Base-by-base conservation (phyloP, 2,329 filamentous ascomycete genomes). In the Fusarium nelsonii region DNA sequence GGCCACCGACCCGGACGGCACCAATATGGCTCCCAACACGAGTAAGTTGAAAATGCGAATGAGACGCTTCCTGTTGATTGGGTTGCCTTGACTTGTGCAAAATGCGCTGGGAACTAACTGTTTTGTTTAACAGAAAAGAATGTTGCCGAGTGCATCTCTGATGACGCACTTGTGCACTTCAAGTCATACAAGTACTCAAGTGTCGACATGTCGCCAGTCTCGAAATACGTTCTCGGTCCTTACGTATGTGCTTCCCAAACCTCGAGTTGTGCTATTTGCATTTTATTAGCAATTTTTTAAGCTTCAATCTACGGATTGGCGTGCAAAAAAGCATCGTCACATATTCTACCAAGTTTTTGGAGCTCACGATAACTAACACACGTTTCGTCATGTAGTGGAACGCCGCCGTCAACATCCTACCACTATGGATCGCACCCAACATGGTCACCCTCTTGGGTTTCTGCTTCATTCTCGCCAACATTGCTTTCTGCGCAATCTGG, bases 151-250 rank as follows among this genome's bases (percentile, higher is more conserved):
- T 91, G 91, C 80, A 84, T 98, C 73, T 97, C 94, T 30, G 93
- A 97, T 75, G 94, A 98, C 76, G 93, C 93, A 56, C 88, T 99
- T 73, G 85, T 92, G 64, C 94, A 97, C 79, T 90, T 99, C 74
- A 96, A 94, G 81, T 90, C 91, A 63, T 99, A 99, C 89, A 97
- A 97, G 79, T 99, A 99, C 82, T 97, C 94, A 74, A 93, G 92
- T 75, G 94, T 99, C 80, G 96, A 99, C 85, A 95, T 97, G 82
- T 97, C 94, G 51, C 91, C 92, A 67, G 89, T 97, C 63, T 98
- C 96, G 59, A 88, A 94, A 80, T 97, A 98, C 81, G 92, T 99
- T 77, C 87, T 99, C 51, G 92, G 91, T 73, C 95, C 97, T 78
- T 99, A 97, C 84, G 96, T 98, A 91, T 79, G 91, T 82, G 46